A percentile compares a stretch with the other conserved stretches of the same genome.
These are phyloP conservation scores for Chrysanthemum lavandulifolium DNA, from an alignment of 129 eudicot species.

Conservation along the genomic window DNA sequence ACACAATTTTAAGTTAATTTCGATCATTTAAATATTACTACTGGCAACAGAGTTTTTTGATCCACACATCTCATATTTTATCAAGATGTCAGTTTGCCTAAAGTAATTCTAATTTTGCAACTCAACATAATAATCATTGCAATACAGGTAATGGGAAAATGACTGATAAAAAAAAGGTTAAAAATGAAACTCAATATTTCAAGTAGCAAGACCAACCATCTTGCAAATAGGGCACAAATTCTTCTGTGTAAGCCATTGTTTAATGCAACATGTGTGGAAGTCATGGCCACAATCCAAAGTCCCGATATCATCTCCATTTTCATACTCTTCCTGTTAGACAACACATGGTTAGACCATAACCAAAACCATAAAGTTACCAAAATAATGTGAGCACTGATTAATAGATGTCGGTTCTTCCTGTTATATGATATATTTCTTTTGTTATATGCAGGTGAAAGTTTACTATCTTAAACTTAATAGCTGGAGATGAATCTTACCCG, in stretches of 20 bases:
- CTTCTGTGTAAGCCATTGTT: slow-evolving; percentile 77
- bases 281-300: slow-evolving; percentile 85
- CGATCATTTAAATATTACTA: too few species aligned
- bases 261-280: slow-evolving; percentile 76
- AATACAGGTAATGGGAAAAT: too few species aligned
- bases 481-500: slow-evolving; percentile 45
- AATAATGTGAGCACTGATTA: not conserved
- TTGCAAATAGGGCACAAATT: slow-evolving; percentile 93
- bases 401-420: not conserved
- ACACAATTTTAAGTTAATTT: too few species aligned
- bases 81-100: too few species aligned
- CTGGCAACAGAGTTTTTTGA: too few species aligned
- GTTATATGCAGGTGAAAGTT: not conserved
- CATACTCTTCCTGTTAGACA: slow-evolving; percentile 71
- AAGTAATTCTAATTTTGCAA: too few species aligned
- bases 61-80: too few species aligned
- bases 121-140: too few species aligned
- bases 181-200: slow-evolving; percentile 15
- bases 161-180: not conserved
- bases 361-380: not conserved
- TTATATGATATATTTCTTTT: not conserved
- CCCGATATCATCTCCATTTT: slow-evolving; percentile 67
- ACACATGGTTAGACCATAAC: not conserved
- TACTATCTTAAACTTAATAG: not conserved
- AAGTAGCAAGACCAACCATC: slow-evolving; percentile 53